A percentile compares a stretch with the other conserved stretches of the same genome.
These are phyloP conservation scores for Pichia inconspicua DNA, from an alignment of 1,139 yeast genomes.

Conservation along the genomic window DNA sequence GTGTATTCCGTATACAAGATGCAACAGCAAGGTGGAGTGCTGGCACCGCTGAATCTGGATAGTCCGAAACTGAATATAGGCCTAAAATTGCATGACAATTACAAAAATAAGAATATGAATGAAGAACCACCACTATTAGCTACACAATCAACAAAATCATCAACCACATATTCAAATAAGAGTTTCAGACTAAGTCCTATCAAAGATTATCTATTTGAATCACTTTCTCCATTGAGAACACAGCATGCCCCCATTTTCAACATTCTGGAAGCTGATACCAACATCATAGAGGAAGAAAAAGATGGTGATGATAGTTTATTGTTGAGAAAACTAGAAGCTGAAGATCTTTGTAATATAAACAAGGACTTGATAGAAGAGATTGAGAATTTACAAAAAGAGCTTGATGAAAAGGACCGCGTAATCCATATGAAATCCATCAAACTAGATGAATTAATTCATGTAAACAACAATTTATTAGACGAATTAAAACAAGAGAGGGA, in stretches of 20 bases:
- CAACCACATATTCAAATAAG: background rate
- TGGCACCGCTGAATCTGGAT: background rate
- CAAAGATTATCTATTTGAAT: background rate
- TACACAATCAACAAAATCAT: background rate
- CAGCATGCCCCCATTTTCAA: background rate
- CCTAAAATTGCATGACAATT: background rate
- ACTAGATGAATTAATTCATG: slow-evolving; percentile 22
- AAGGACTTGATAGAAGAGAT: slow-evolving; percentile 26
- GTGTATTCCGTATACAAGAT: background rate
- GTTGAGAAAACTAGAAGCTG: background rate
- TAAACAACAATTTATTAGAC: slow-evolving; percentile 20
- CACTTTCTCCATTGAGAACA: background rate
- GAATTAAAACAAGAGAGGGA: slow-evolving; percentile 26
- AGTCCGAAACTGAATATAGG: background rate
- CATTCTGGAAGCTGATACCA: background rate
- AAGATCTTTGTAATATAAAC: slow-evolving; percentile 25
- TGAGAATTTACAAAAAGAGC: slow-evolving; percentile 28
- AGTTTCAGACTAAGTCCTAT: background rate
- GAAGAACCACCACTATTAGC: background rate
- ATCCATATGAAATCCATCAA: slow-evolving; percentile 21
- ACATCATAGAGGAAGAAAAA: background rate
- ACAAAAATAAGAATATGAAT: background rate
- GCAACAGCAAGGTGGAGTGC: background rate
- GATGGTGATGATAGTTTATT: background rate
- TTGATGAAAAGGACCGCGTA: slow-evolving; percentile 25